Percentiles rank a stretch among this genome's conserved stretches.
Evolutionary conservation across 2,329 filamentous ascomycete genomes (phyloP).

Genomic region (Clonostachys rhizophaga): DNA sequence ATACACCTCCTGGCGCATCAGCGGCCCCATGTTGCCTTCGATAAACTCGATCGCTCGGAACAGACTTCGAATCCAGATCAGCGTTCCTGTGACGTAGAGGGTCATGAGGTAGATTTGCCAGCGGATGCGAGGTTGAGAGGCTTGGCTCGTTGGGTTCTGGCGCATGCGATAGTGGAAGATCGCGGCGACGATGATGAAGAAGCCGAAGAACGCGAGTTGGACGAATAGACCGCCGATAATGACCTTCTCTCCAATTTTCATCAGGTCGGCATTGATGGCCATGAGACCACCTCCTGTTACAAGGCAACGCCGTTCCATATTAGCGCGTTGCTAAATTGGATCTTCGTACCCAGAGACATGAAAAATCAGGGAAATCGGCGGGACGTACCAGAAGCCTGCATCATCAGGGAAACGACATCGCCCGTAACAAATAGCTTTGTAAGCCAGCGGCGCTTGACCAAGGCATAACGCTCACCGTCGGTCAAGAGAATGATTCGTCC

Average conservation of each 20-base stretch:
- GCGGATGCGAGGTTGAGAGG: slow-evolving; percentile 4
- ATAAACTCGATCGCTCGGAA: slow-evolving; percentile 44
- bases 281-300: too few relatives aligned
- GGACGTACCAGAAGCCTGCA: slow-evolving; percentile 28
- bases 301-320: slow-evolving; percentile 14
- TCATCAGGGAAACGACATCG: slow-evolving; percentile 40
- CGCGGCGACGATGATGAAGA: slow-evolving; percentile 44
- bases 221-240: slow-evolving; percentile 52
- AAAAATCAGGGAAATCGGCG: background rate
- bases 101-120: slow-evolving; percentile 27
- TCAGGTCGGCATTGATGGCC: slow-evolving; percentile 12
- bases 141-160: background rate
- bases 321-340: background rate
- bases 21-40: slow-evolving; percentile 31
- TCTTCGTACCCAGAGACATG: background rate
- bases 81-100: slow-evolving; percentile 26
- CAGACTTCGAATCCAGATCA: slow-evolving; percentile 36
- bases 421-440: slow-evolving; percentile 46
- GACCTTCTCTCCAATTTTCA: slow-evolving; percentile 36
- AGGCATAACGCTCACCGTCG: slow-evolving; percentile 13
- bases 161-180: slow-evolving; percentile 39
- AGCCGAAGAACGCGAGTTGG: slow-evolving; percentile 51
- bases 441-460: slow-evolving; percentile 25
- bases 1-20: slow-evolving; percentile 31
- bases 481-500: slow-evolving; percentile 28